These are phyloP conservation scores for Cytospora schulzeri DNA, from an alignment of 2,329 filamentous ascomycete species.

Conservation along the genomic window DNA sequence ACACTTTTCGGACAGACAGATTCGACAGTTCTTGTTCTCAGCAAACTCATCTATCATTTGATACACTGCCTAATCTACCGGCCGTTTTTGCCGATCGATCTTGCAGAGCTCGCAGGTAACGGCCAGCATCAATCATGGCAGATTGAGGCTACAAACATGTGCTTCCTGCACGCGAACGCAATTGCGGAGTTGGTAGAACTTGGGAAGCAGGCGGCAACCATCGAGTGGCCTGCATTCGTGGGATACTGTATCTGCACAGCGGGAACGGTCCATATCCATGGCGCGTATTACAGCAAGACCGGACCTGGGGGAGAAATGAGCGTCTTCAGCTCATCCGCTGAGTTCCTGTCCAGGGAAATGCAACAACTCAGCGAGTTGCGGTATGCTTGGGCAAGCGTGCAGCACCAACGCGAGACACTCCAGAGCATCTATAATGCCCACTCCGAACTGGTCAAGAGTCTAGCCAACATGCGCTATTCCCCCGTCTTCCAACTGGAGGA, in stretches of 20 bases:
- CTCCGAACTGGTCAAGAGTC: slow-evolving; percentile 73
- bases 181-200: slow-evolving; percentile 82
- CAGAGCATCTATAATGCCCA: slow-evolving; percentile 80
- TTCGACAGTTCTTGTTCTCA: slow-evolving; percentile 76
- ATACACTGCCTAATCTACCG: slow-evolving; percentile 86
- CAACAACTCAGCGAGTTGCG: slow-evolving; percentile 75
- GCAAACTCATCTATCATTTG: slow-evolving; percentile 84
- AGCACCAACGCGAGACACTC: slow-evolving; percentile 78
- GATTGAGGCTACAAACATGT: slow-evolving; percentile 86
- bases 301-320: slow-evolving; percentile 53
- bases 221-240: slow-evolving; percentile 86
- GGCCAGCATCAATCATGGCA: slow-evolving; percentile 92
- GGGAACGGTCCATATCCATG: slow-evolving; percentile 85
- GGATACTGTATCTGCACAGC: slow-evolving; percentile 86
- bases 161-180: slow-evolving; percentile 83
- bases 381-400: slow-evolving; percentile 74
- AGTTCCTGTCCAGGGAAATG: slow-evolving; percentile 78
- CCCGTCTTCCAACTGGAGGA: slow-evolving; percentile 84
- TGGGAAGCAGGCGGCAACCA: slow-evolving; percentile 70
- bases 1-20: slow-evolving; percentile 76
- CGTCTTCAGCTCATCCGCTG: slow-evolving; percentile 63
- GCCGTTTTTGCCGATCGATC: slow-evolving; percentile 82
- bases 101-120: slow-evolving; percentile 76
- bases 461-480: slow-evolving; percentile 71
- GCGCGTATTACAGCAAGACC: slow-evolving; percentile 71